phyloP scores from a whole-genome alignment of 139 green algal species.

The Pycnococcus provasolii region DNA sequence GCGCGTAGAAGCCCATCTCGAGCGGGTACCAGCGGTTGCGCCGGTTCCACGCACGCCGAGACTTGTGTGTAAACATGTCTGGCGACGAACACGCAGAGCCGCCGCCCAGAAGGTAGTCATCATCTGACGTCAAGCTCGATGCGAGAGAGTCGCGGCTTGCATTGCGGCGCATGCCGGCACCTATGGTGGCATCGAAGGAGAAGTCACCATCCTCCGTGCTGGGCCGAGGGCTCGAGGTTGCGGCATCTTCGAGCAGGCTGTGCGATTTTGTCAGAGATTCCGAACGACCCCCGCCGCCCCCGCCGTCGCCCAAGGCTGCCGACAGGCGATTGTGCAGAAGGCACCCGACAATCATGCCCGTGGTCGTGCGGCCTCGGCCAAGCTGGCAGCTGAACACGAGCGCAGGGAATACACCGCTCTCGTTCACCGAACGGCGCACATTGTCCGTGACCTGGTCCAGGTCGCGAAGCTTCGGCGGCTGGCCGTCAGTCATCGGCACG shows the following conservation, averaged over 20 bases:
- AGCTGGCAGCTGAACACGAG: constrained; percentile 83
- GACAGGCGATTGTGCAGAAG: constrained; percentile 53
- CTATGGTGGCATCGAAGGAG: too few species aligned
- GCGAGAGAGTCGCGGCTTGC: too few species aligned
- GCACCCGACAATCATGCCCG: constrained; percentile 65
- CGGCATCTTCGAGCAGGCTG: background rate
- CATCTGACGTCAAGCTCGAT: too few species aligned
- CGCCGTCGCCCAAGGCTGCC: background rate
- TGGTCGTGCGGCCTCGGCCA: constrained; percentile 79
- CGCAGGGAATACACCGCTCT: constrained; percentile 17
- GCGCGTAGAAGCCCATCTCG: constrained; percentile 10
- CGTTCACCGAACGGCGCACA: constrained; percentile 26
- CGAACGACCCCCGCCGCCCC: background rate
- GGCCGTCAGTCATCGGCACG: constrained; percentile 77
- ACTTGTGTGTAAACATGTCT: background rate
- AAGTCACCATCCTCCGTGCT: too few species aligned
- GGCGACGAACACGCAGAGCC: background rate
- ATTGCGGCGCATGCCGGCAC: too few species aligned
- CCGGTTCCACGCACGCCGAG: background rate
- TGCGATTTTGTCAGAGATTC: background rate
- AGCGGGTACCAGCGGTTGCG: background rate
- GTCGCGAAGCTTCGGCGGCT: constrained; percentile 46
- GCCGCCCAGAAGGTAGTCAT: background rate
- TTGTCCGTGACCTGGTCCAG: constrained; percentile 45
- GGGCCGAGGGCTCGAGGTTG: background rate